Evolutionary conservation across 306 rosid genomes (phyloP).

Genomic region (Astragalus membranaceus): DNA sequence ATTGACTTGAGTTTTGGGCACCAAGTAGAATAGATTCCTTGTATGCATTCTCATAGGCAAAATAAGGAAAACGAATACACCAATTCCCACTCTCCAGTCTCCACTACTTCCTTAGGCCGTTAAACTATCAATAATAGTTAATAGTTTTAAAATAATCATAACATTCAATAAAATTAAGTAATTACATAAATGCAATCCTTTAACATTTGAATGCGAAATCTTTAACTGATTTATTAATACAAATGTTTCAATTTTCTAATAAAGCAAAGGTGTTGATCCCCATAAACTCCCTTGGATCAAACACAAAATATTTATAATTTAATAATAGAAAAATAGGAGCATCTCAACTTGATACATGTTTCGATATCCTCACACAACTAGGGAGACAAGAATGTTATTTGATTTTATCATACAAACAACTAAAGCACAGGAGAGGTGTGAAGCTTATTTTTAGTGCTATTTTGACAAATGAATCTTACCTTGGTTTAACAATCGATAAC

Average conservation of each 20-base stretch:
- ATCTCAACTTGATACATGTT: not conserved
- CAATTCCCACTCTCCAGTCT: not conserved
- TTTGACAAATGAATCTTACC: constrained; percentile 46
- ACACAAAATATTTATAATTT: not conserved
- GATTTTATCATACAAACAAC: not conserved
- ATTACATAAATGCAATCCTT: not conserved
- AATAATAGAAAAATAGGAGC: not conserved
- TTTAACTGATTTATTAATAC: not conserved
- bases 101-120: not conserved
- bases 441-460: no score
- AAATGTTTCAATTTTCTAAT: not conserved
- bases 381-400: not conserved
- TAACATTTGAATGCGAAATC: not conserved
- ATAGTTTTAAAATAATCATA: not conserved
- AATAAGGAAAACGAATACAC: not conserved
- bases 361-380: not conserved
- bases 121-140: not conserved
- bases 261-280: not conserved
- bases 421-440: not conserved
- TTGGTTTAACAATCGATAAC: constrained; percentile 74
- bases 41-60: not conserved
- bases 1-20: not conserved
- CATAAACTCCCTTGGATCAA: not conserved
- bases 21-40: not conserved
- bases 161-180: not conserved